Evolutionary conservation across 2,329 filamentous ascomycete species (phyloP).

Genomic region (Trichoderma koningii): DNA sequence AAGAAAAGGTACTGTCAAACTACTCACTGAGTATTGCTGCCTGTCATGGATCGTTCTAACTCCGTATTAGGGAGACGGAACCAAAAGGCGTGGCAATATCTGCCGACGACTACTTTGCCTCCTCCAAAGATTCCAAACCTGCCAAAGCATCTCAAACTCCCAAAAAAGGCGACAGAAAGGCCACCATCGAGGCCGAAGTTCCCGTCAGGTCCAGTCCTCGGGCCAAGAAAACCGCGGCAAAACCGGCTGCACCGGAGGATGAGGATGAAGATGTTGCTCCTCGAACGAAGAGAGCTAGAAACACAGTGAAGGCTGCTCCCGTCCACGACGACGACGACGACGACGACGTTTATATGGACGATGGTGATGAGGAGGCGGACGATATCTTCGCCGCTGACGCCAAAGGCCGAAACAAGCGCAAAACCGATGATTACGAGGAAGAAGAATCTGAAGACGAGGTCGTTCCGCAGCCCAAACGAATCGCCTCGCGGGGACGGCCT

Average conservation of each 20-base stretch:
- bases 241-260: slow-evolving; percentile 35
- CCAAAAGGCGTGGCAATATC: slow-evolving; percentile 55
- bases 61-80: slow-evolving; percentile 42
- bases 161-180: slow-evolving; percentile 46
- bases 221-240: slow-evolving; percentile 44
- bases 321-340: slow-evolving; percentile 54
- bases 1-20: slow-evolving; percentile 57
- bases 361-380: slow-evolving; percentile 69
- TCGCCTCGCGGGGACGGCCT: slow-evolving; percentile 48
- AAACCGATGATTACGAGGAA: slow-evolving; percentile 73
- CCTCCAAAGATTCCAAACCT: slow-evolving; percentile 46
- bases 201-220: slow-evolving; percentile 58
- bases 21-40: no score
- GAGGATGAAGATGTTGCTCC: slow-evolving; percentile 35
- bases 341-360: slow-evolving; percentile 62
- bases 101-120: slow-evolving; percentile 60
- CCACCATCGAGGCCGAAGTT: slow-evolving; percentile 44
- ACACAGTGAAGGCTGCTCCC: slow-evolving; percentile 45
- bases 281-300: slow-evolving; percentile 47
- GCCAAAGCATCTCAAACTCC: slow-evolving; percentile 42
- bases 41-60: slow-evolving; percentile 16
- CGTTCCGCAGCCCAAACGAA: slow-evolving; percentile 60
- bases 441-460: slow-evolving; percentile 73
- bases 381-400: slow-evolving; percentile 80
- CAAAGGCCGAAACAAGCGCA: slow-evolving; percentile 65